A percentile compares a stretch with the other conserved stretches of the same genome.
Evolutionary conservation across 176 grass and related monocot genomes (phyloP).

Genomic region (Oropetium thomaeum): DNA sequence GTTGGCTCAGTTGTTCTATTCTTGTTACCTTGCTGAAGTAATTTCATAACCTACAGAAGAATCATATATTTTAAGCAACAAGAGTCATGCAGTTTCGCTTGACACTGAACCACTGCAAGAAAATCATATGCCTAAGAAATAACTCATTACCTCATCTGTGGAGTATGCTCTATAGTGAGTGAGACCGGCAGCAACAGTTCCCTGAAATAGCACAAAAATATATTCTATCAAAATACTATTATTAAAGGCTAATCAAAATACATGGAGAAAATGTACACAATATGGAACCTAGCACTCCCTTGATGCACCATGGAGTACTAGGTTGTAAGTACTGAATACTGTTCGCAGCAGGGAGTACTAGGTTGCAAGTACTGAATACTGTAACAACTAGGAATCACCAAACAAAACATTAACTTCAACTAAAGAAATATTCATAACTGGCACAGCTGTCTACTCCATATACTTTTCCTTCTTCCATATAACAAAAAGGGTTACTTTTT

Average conservation of each 20-base stretch:
- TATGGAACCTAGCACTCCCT: background rate
- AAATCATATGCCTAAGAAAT: conserved; percentile 26
- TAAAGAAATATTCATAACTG: background rate
- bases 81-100: conserved; percentile 1
- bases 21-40: conserved; percentile 94
- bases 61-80: conserved; percentile 16
- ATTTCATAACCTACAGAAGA: conserved; percentile 76
- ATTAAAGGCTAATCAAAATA: background rate
- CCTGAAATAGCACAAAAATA: conserved; percentile 50
- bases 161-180: conserved; percentile 92
- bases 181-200: conserved; percentile 85
- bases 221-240: background rate
- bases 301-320: background rate
- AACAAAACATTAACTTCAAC: conserved; percentile 7
- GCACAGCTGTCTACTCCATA: background rate
- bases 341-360: no score
- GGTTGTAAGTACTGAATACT: background rate
- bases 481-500: background rate
- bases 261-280: background rate
- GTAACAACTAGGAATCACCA: background rate
- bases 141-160: conserved; percentile 71
- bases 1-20: conserved; percentile 96
- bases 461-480: background rate
- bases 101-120: conserved; percentile 11
- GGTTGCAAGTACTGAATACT: background rate